Evolutionary conservation across 2,329 filamentous ascomycete genomes (phyloP), one percentile per base, ranked within the genome.

Genomic region (Alternaria sp.): DNA sequence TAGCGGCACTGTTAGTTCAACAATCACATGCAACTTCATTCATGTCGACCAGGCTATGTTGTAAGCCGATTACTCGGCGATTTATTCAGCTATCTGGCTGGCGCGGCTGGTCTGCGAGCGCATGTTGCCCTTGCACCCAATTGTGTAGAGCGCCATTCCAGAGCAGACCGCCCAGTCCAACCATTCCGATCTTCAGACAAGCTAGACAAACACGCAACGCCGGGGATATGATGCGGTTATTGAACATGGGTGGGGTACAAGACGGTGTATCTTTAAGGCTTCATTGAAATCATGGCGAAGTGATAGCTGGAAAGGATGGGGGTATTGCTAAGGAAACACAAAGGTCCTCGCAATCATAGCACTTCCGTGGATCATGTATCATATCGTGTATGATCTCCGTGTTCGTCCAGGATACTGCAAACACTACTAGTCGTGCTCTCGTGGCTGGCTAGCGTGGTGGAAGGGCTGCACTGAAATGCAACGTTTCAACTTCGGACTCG

Each of bases 201-300:
- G 67, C 66, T 62, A 70, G 63, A 49, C 70, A 74, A 74, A 75
- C 68, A 75, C 71, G 62, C 68, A 78, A 79, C 78, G 76, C 78
- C 78, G 67, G 77, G 77, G 76, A 79, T 79, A 80, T 80, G 78
- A 80, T 80, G 78, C 77, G 77, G 75, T 66, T 77, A 70, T 62
- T 67, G 66, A 63, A 68, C 65, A 70, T 70, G 68, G 62, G 63
- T 69, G 76, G 75, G 76, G 76, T 79, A 80, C 78, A 80, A 75
- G 77, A 80, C 77, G 78, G 77, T 80, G 78, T 77, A 80, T 80
- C 77, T 73, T 77, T 69, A 67, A 79, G 77, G 77, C 72, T 78
- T 75, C 73, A 73, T 78, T 71, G 63, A 69, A 73, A 71, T 77
- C 75, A 72, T 79, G 69, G 73, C 68, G 62, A 67, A 69, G 73